Evolutionary conservation across 208 protist species (phyloP).

Genomic region (Crithidia bombi): DNA sequence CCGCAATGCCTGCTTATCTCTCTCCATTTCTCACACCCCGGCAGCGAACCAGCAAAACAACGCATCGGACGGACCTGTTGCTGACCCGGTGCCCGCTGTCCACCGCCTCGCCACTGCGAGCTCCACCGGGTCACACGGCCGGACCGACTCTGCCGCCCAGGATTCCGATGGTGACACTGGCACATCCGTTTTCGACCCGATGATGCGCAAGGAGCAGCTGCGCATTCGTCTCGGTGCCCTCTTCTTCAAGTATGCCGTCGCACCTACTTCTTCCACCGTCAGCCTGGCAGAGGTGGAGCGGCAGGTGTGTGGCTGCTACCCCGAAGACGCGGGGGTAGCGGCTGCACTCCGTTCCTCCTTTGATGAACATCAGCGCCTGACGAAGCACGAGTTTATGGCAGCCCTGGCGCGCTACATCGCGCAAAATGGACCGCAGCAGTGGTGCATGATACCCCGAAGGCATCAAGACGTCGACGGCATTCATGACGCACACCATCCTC

Average conservation of each 20-base stretch:
- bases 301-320: slow-evolving; percentile 59
- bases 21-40: not conserved
- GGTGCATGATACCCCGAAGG: slow-evolving; percentile 24
- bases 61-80: too few species aligned
- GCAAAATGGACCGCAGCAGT: slow-evolving; percentile 55
- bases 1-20: not conserved
- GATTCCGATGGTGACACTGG: not conserved
- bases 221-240: slow-evolving; percentile 73
- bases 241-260: slow-evolving; percentile 83
- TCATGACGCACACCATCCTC: not conserved
- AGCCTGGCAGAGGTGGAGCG: slow-evolving; percentile 45
- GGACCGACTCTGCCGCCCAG: not conserved
- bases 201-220: slow-evolving; percentile 42
- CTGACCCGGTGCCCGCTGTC: too few species aligned
- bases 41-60: not conserved
- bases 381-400: slow-evolving; percentile 60
- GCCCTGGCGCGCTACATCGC: slow-evolving; percentile 56
- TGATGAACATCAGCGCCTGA: slow-evolving; percentile 31
- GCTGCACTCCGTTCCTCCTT: slow-evolving; percentile 39
- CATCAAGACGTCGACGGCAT: not conserved
- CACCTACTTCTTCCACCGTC: slow-evolving; percentile 37
- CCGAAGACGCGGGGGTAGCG: slow-evolving; percentile 61
- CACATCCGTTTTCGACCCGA: not conserved
- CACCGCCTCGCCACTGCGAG: not conserved
- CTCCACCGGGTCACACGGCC: not conserved